A percentile compares a stretch with the other conserved stretches of the same genome.
Evolutionary conservation across 768 basidiomycete species (phyloP).

Genomic region (Albatrellus ellisii): DNA sequence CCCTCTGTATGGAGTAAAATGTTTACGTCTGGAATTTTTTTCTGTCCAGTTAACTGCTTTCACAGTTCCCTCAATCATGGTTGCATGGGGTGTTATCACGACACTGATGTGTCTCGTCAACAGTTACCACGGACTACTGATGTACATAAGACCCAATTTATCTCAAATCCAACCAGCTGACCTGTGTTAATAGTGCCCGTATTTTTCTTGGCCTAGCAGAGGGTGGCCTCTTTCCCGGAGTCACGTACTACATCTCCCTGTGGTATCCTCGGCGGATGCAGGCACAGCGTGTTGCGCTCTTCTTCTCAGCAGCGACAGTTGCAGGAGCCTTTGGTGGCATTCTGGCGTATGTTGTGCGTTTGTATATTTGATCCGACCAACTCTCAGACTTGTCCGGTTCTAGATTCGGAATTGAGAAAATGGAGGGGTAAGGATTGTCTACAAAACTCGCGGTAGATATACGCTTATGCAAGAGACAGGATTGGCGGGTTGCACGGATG

Average conservation of each 20-base stretch:
- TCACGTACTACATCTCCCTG: constrained; percentile 34
- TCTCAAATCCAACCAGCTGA: not conserved
- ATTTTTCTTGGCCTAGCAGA: constrained; percentile 35
- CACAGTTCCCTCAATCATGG: constrained; percentile 27
- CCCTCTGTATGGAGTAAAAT: constrained; percentile 24
- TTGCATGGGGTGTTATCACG: constrained; percentile 27
- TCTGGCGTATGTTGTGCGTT: constrained; percentile 21
- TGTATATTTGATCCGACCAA: not conserved
- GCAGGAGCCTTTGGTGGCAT: constrained; percentile 38
- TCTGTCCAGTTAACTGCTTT: constrained; percentile 5
- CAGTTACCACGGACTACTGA: constrained; percentile 18
- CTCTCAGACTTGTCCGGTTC: not conserved
- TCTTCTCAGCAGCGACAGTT: constrained; percentile 51
- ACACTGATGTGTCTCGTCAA: constrained; percentile 27
- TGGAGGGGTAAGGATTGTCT: constrained; percentile 27
- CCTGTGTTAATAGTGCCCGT: too few species aligned
- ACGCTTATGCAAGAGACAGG: constrained; percentile 8
- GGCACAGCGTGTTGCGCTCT: constrained; percentile 43
- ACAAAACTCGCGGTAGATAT: not conserved
- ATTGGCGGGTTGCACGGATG: constrained; percentile 24
- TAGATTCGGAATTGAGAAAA: constrained; percentile 25
- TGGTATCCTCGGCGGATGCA: constrained; percentile 53
- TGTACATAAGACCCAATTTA: constrained; percentile 17
- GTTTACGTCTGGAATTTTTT: not conserved
- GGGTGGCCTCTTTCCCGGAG: constrained; percentile 27